Base-by-base conservation (phyloP, 1,139 yeast genomes). In the Blastobotrys proliferans region DNA sequence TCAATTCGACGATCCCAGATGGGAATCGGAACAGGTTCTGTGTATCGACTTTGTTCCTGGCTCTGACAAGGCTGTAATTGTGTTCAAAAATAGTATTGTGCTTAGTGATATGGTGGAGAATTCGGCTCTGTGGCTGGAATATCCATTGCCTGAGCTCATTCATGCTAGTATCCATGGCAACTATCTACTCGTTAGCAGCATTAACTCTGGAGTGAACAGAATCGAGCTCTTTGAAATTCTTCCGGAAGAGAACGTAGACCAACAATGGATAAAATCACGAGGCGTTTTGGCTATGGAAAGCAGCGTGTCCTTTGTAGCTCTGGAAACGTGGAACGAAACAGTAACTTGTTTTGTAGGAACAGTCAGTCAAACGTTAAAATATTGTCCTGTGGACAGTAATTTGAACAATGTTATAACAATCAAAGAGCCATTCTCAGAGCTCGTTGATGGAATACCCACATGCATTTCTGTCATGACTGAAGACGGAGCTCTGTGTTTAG, bases 291-390 rank as follows among this genome's bases (percentile, higher is more conserved):
- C 19, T 5, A 16, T 27, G 32, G 13, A 24, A 4, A 33, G 14
- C 5, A 25, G 32, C 6, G 32, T 35, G 18, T 11, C 39, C 32
- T 35, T 27, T 26, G 32, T 35, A 19, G 13, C 14, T n/a, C 28
- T 35, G 17, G 14, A 17, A 4, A 25, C 14, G 9, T 18, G n/a
- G 11, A 32, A 16, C 6, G 22, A 22, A 5, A 20, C 22, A 13
- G 17, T 22, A n/a, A 24, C 17, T 10, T 38, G 64, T 1, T 46
- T 56, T 3, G 38, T 73, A 6, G 71, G 72, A 0, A 55, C 72
- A 1, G 61, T 11, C 8, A 9, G 9, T 6, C 34, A 18, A 30
- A 5, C 20, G 19, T 6, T 30, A 5, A 11, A 14, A 17, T 9
- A 5, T 14, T 6, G 6, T 30, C n/a, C 34, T 6, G 17, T 17